Evolutionary conservation across 2,329 filamentous ascomycete species (phyloP), one percentile per base, ranked within the genome.

Genomic region (Aspergillus candidus): DNA sequence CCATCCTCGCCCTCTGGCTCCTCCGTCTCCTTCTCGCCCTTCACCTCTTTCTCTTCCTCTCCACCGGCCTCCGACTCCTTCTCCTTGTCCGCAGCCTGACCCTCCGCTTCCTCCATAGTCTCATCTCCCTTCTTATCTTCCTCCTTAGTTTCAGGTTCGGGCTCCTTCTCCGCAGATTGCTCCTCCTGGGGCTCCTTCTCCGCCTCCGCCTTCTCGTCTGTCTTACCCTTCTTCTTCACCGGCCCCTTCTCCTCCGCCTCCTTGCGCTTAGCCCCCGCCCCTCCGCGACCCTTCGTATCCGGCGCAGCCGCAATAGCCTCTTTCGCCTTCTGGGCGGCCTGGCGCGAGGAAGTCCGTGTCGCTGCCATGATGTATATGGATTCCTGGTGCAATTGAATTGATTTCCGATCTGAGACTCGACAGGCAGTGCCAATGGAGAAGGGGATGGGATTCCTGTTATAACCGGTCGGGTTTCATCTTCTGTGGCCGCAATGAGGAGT

Each of bases 301-400:
- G 56, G 55, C 43, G 56, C 60, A 46, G 54, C 56, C 37, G 60
- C 47, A 45, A 68, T 65, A 18, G 69, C 65, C 48, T 70, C 60
- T 43, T 70, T 70, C 29, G 69, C 68, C 52, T 71, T 70, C 38
- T 62, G 61, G 7, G 69, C 69, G 4, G 69, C 69, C 47, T 68
- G 60, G 29, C 70, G 68, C 12, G 68, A 62, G 4, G 70, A 72
- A 35, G 66, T 64, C 48, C 67, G 54, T 35, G 59, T 57, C 11
- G 56, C 43, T 41, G 56, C 50, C 61, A 68, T 66, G 29, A 40
- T 56, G 33, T 30, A 13, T 12, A n/a, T 15, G 17, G n/a, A n/a
- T 11, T 32, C 10, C 8, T n/a, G 8, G 15, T 11, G 6, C 37
- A 40, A 40, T 32, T 36, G 29, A 7, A 8, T 10, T 18, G 15